Percentiles rank a stretch among this genome's conserved stretches.
These are phyloP conservation scores for Puccinia brachypodii DNA, from an alignment of 1,284 basidiomycete genomes.

Conservation along the genomic window DNA sequence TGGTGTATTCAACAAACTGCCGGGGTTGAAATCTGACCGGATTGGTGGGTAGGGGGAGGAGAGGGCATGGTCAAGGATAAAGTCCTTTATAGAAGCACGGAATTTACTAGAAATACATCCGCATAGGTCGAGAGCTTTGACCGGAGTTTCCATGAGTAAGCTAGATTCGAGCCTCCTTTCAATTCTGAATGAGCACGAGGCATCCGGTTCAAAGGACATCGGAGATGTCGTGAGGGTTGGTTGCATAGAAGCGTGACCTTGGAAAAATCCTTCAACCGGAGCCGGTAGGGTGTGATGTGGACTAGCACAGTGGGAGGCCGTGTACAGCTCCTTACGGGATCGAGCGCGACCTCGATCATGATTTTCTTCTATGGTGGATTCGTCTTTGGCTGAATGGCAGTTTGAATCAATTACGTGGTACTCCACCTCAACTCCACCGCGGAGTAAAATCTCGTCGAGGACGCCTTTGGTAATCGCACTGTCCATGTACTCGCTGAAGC, in stretches of 20 bases:
- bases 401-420: slow-evolving; percentile 15
- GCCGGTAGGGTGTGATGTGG: slow-evolving; percentile 42
- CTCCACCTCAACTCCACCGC: slow-evolving; percentile 37
- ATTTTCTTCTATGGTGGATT: slow-evolving; percentile 2
- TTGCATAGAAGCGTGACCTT: slow-evolving; percentile 15
- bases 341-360: slow-evolving; percentile 26
- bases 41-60: background rate
- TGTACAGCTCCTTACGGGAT: slow-evolving; percentile 18
- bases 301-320: background rate
- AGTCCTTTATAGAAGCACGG: slow-evolving; percentile 11
- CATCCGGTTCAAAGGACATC: slow-evolving; percentile 12
- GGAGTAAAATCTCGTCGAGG: slow-evolving; percentile 31
- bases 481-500: slow-evolving; percentile 47
- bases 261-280: background rate
- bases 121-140: slow-evolving; percentile 39
- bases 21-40: background rate
- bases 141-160: slow-evolving; percentile 35
- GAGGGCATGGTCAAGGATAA: slow-evolving; percentile 35
- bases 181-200: background rate
- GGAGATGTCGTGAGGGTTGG: background rate
- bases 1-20: background rate
- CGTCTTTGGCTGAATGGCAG: slow-evolving; percentile 1
- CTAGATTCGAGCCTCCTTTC: slow-evolving; percentile 33
- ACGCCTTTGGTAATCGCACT: slow-evolving; percentile 37
- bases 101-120: slow-evolving; percentile 40